phyloP scores from a whole-genome alignment of 495 filamentous ascomycete genomes.

The Melanomma pulvis-pyrius region DNA sequence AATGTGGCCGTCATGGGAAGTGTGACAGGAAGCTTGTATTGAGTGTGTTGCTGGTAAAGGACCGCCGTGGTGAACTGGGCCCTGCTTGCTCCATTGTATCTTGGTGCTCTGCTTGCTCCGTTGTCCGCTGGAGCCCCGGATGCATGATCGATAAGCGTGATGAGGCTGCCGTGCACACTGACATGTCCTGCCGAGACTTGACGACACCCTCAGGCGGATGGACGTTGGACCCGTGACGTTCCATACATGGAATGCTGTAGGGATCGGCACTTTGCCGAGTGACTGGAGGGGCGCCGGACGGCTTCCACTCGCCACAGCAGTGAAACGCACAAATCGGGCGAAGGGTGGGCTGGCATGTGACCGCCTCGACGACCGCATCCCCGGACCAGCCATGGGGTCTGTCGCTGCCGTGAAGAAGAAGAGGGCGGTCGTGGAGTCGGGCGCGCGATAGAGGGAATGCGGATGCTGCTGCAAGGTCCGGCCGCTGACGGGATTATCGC shows the following conservation, averaged over 20 bases:
- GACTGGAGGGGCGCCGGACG: conserved; percentile 26
- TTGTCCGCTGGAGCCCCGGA: neutral
- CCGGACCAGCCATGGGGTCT: neutral
- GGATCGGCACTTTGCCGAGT: conserved; percentile 31
- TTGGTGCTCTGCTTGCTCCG: neutral
- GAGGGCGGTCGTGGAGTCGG: neutral
- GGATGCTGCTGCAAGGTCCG: conserved; percentile 26
- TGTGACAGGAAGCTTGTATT: neutral
- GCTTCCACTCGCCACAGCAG: conserved; percentile 18
- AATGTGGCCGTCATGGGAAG: neutral
- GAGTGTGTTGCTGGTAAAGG: neutral
- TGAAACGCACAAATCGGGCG: conserved; percentile 23
- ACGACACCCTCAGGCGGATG: neutral
- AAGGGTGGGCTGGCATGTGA: conserved; percentile 17
- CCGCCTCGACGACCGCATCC: conserved; percentile 8
- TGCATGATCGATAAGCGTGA: no score
- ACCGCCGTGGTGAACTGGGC: neutral
- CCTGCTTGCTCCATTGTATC: neutral
- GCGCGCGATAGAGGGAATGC: neutral
- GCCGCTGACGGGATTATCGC: conserved; percentile 9
- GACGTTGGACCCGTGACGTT: conserved; percentile 24
- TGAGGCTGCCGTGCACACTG: no score
- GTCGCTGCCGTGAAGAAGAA: neutral
- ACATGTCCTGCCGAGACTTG: neutral
- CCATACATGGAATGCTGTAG: conserved; percentile 27